Percentiles rank a stretch among this genome's conserved stretches.
phyloP scores from a whole-genome alignment of 2,329 filamentous ascomycete species.

The Lachnum nothofagi region DNA sequence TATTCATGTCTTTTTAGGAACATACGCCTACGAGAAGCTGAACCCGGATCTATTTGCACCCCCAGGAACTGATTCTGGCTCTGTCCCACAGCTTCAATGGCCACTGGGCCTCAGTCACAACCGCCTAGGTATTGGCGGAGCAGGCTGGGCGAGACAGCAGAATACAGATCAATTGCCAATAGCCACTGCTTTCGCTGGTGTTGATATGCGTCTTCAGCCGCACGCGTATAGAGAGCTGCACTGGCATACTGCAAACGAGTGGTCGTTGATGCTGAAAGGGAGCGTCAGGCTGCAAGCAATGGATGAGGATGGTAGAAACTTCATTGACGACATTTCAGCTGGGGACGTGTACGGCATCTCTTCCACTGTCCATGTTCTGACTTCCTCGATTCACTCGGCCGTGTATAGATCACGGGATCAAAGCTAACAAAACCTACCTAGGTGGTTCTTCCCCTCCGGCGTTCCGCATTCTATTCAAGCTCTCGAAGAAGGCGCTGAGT shows the following conservation, averaged over 20 bases:
- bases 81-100: conserved; percentile 47
- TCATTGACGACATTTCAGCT: conserved; percentile 44
- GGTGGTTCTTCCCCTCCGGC: conserved; percentile 41
- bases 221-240: conserved; percentile 59
- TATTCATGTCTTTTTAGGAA: conserved; percentile 27
- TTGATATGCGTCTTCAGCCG: conserved; percentile 54
- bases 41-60: conserved; percentile 61
- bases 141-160: conserved; percentile 55
- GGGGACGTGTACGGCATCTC: conserved; percentile 44
- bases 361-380: too few species aligned
- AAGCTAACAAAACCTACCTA: not conserved
- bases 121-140: conserved; percentile 33
- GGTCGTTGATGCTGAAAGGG: conserved; percentile 50
- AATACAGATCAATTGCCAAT: conserved; percentile 47
- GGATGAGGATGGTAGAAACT: too few species aligned
- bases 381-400: too few species aligned
- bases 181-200: conserved; percentile 48
- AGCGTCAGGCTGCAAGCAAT: conserved; percentile 48
- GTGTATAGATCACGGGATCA: too few species aligned
- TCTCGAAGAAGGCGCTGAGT: conserved; percentile 51
- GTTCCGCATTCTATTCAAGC: conserved; percentile 51
- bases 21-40: conserved; percentile 46
- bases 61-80: conserved; percentile 48
- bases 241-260: conserved; percentile 53
- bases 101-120: conserved; percentile 49